These are phyloP conservation scores for Colletotrichum sp. DNA, from an alignment of 2,329 filamentous ascomycete genomes.

Conservation along the genomic window DNA sequence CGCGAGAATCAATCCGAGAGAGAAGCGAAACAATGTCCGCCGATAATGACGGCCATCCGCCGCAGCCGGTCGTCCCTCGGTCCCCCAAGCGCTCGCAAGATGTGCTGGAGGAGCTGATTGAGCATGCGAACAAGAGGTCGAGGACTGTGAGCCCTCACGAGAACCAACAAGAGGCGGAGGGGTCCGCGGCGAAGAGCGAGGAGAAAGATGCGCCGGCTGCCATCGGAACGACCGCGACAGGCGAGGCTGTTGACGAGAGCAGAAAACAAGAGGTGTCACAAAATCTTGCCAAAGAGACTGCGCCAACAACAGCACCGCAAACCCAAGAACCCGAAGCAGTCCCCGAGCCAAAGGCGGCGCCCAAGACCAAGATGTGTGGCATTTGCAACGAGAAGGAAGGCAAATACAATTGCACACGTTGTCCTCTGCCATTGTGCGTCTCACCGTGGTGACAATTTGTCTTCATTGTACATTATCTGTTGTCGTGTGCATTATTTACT, in stretches of 20 bases:
- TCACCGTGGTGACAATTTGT: background rate
- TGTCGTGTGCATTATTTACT: slow-evolving; percentile 14
- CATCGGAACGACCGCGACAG: background rate
- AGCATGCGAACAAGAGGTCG: slow-evolving; percentile 1
- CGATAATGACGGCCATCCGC: background rate
- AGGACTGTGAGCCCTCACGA: background rate
- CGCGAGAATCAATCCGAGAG: background rate
- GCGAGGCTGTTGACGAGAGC: background rate
- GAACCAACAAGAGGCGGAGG: background rate
- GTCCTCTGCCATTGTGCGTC: slow-evolving; percentile 62
- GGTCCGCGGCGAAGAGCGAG: background rate
- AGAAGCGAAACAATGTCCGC: background rate
- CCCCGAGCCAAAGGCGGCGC: background rate
- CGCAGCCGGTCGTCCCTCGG: background rate
- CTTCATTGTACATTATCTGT: background rate
- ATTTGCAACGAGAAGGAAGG: slow-evolving; percentile 55
- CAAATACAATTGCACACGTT: slow-evolving; percentile 70
- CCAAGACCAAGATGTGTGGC: slow-evolving; percentile 43
- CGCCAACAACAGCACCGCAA: background rate
- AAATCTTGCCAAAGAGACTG: background rate
- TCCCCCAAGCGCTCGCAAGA: slow-evolving; percentile 10
- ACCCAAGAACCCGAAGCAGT: background rate
- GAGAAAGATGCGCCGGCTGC: background rate
- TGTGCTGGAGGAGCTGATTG: background rate
- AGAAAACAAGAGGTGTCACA: background rate